Evolutionary conservation across 1,284 basidiomycete genomes (phyloP), one percentile per base, ranked within the genome.

Genomic region (Malassezia obtusa): DNA sequence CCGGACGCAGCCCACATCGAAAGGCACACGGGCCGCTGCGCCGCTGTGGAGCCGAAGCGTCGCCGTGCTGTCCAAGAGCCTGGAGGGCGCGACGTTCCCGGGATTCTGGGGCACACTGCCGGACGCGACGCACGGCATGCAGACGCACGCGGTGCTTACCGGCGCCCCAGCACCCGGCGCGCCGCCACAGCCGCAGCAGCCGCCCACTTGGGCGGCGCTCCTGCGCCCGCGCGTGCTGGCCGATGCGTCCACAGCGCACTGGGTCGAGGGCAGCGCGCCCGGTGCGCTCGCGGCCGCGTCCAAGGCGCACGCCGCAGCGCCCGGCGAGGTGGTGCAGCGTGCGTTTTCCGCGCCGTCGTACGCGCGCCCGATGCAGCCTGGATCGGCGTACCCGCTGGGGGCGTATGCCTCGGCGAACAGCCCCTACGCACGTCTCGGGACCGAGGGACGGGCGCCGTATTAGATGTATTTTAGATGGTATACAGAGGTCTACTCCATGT

Each of bases 81-180:
- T 67, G 2, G 33, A 58, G 8, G 49, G 53, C 6, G n/a, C 50
- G 21, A 15, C 22, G 15, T 19, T 45, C 31, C 38, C 26, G 11
- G 65, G 65, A 12, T 67, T 57, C 45, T 68, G 63, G 63, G 68
- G 68, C 30, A 64, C 64, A 6, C 49, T 71, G 58, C 28, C 49
- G 14, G 14, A 41, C 19, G n/a, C 32, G 21, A 21, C 11, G 6
- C 24, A 19, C 21, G 52, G 52, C 28, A 40, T 36, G 15, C 30
- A 38, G 30, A n/a, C 52, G 30, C 39, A 38, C 22, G 41, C 47
- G 15, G 22, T 22, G 19, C 21, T 14, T 12, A 40, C 38, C 9
- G 22, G 22, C 21, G 19, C 38, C 6, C 22, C 12, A 14, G 22
- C 21, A n/a, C n/a, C n/a, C n/a, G n/a, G n/a, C n/a, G n/a, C n/a